Evolutionary conservation across 2,329 filamentous ascomycete species (phyloP), one percentile per base, ranked within the genome.

Genomic region (Pestalotiopsis sp.): DNA sequence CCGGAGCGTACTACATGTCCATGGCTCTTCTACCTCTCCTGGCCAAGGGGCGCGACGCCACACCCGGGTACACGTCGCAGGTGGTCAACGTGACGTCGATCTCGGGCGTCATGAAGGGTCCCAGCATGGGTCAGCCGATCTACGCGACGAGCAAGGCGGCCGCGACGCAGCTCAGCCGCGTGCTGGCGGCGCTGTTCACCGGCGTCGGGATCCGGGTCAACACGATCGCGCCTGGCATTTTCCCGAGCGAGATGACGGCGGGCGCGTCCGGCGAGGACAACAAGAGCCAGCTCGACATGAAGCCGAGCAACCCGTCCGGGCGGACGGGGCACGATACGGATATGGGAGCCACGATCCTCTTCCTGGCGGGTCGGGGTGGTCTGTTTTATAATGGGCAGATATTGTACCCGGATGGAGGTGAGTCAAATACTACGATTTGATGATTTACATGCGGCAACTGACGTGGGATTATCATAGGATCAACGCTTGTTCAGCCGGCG

Each of bases 151-250:
- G 81, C 56, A 89, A 89, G 72, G 86, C 78, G 25, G 77, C 83
- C 1, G 80, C 78, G 38, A 83, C 82, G 2, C 83, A 85, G 70
- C 67, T 86, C 20, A 78, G 78, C 31, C 77, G 83, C 14, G 85
- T 84, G 80, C 75, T 85, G 57, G 83, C 82, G 4, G 83, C 81
- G 0, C 81, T 79, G 0, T 84, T 84, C 71, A 77, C 76, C 65
- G 80, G 83, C 63, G 81, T 87, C 63, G 85, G 86, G 73, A 83
- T 90, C 58, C 80, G 87, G 13, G 83, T 90, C 68, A 90, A 90
- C 77, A 82, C 79, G 60, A 88, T 90, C 69, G 85, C 86, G 0
- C 87, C 87, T 0, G 86, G 86, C 11, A 78, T 89, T 3, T 76
- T 76, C 67, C 73, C 74, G 12, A 73, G 74, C 38, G 77, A 86